Evolutionary conservation across 257 asterid species (phyloP).

Genomic region (Lithospermum erythrorhizon): DNA sequence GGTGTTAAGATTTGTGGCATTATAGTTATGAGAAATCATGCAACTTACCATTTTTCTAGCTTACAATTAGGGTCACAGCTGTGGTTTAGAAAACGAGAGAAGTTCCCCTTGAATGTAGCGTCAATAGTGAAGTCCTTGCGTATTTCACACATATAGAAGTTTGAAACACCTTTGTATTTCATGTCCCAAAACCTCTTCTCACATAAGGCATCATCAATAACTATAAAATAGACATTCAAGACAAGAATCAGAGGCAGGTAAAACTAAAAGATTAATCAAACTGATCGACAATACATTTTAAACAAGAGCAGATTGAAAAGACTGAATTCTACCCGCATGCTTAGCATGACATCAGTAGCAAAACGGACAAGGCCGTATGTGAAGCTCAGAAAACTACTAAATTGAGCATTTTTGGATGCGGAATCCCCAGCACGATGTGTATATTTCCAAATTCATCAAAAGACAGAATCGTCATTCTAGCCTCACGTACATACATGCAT

Average conservation of each 20-base stretch:
- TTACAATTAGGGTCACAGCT: conserved; percentile 90
- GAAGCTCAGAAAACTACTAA: too few species aligned
- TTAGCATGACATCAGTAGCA: not conserved
- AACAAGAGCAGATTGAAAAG: not conserved
- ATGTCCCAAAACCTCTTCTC: conserved; percentile 88
- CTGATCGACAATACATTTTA: not conserved
- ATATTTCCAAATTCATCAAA: too few species aligned
- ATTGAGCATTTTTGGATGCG: too few species aligned
- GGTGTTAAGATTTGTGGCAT: too few species aligned
- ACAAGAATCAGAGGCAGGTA: not conserved
- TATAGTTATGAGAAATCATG: too few species aligned
- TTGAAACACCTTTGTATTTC: conserved; percentile 62
- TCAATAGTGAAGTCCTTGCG: conserved; percentile 83
- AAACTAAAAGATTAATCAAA: conserved; percentile 1
- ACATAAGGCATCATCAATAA: conserved; percentile 78
- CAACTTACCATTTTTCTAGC: conserved; percentile 85
- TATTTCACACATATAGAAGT: conserved; percentile 94
- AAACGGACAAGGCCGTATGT: not conserved
- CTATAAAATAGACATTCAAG: conserved; percentile 24
- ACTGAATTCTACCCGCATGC: not conserved
- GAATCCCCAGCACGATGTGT: too few species aligned
- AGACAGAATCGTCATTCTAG: too few species aligned
- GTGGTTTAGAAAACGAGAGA: conserved; percentile 84
- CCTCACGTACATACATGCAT: too few species aligned
- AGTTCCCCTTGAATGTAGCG: conserved; percentile 89